Conservation (phyloP, 345 rosid species). For the Camelina laxa region DNA sequence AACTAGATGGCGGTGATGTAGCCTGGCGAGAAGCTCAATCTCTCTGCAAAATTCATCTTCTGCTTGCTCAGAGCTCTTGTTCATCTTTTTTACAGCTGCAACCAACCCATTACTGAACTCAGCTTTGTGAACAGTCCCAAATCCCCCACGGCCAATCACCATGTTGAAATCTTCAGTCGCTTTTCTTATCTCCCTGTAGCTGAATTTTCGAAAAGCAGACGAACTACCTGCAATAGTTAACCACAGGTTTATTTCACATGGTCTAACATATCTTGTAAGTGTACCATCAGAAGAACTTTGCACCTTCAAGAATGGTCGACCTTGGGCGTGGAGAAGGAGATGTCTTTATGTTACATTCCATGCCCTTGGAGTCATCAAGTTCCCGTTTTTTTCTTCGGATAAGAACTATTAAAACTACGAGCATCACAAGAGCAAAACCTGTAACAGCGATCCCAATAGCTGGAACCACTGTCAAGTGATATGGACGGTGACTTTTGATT, state of each 20-base stretch:
- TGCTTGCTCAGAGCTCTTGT: conserved; percentile 77
- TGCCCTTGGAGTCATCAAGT: conserved; percentile 57
- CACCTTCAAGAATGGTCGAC: conserved; percentile 76
- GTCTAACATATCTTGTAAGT: conserved; percentile 11
- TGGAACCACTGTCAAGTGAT: conserved; percentile 69
- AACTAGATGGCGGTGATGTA: conserved; percentile 96
- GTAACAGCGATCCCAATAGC: conserved; percentile 74
- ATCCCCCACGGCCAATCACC: conserved; percentile 86
- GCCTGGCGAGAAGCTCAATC: conserved; percentile 92
- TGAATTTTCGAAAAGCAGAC: conserved; percentile 70
- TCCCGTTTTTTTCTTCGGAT: conserved; percentile 70
- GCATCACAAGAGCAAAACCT: conserved; percentile 59
- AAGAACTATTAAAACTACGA: conserved; percentile 67
- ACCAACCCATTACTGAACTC: conserved; percentile 71
- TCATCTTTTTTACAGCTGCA: conserved; percentile 78
- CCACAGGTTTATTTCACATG: conserved; percentile 5
- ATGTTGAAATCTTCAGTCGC: conserved; percentile 76
- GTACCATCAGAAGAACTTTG: conserved; percentile 25
- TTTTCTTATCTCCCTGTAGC: conserved; percentile 80
- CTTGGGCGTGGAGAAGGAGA: conserved; percentile 52
- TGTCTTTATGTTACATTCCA: conserved; percentile 54
- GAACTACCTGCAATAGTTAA: conserved; percentile 55
- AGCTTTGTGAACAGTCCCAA: conserved; percentile 87
- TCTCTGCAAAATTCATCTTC: conserved; percentile 89
- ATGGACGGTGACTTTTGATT: conserved; percentile 55